Conservation (phyloP, 2,329 filamentous ascomycete genomes). For the Orbilia javanica region DNA sequence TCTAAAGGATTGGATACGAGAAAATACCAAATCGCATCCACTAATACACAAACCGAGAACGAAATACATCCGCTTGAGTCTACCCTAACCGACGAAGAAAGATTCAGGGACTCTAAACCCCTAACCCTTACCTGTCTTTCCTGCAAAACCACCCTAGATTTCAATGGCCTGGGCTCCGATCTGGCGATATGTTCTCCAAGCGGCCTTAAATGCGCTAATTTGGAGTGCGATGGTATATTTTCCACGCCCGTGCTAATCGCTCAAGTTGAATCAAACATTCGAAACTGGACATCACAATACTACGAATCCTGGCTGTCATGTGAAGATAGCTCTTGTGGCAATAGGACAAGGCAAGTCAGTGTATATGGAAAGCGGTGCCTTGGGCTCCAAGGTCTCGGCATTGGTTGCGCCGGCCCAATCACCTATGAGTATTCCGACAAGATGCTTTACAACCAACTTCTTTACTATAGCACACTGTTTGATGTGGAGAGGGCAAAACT, state of each 20-base stretch:
- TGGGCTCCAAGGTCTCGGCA: conserved; percentile 84
- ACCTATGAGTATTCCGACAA: conserved; percentile 88
- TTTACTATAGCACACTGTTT: conserved; percentile 87
- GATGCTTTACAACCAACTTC: conserved; percentile 91
- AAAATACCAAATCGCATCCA: conserved; percentile 81
- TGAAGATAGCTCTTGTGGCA: conserved; percentile 87
- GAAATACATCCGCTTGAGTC: conserved; percentile 89
- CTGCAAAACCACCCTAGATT: conserved; percentile 79
- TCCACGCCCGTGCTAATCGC: conserved; percentile 81
- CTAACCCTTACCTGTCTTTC: conserved; percentile 82
- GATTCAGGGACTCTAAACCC: conserved; percentile 84
- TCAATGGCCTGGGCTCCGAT: conserved; percentile 78
- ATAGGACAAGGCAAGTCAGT: conserved; percentile 88
- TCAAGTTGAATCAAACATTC: conserved; percentile 87
- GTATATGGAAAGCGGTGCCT: conserved; percentile 91
- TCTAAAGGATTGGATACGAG: conserved; percentile 78
- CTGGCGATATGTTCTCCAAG: conserved; percentile 75
- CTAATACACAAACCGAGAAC: conserved; percentile 65
- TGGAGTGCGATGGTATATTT: conserved; percentile 75
- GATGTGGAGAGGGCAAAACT: conserved; percentile 84
- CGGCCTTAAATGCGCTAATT: conserved; percentile 78
- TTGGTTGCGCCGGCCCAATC: conserved; percentile 89
- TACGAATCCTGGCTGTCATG: conserved; percentile 94
- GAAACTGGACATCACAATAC: conserved; percentile 82
- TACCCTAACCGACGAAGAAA: conserved; percentile 89